Percentiles rank a stretch among this genome's conserved stretches.
phyloP scores from a whole-genome alignment of 352 stramenopile species.

The Phytophthora sansomeana region DNA sequence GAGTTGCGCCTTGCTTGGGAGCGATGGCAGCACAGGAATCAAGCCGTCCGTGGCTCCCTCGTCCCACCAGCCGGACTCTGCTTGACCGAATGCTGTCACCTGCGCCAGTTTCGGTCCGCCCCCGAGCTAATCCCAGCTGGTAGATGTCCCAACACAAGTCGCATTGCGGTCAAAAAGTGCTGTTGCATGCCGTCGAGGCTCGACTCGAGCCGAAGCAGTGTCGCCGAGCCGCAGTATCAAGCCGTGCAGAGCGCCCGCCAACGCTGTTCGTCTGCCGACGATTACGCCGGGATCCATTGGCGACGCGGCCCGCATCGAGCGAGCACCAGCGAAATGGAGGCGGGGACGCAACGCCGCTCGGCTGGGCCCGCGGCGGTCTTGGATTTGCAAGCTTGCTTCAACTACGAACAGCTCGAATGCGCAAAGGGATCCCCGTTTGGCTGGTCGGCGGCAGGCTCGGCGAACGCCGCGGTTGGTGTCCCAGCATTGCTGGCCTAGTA shows the following conservation, averaged over 20 bases:
- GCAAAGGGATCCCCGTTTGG: neutral
- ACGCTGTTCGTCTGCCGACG: conserved; percentile 13
- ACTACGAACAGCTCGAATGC: conserved; percentile 6
- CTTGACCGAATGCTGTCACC: conserved; percentile 33
- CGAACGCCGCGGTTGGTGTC: neutral
- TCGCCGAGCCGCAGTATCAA: conserved; percentile 28
- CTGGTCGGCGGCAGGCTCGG: neutral
- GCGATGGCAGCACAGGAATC: conserved; percentile 14
- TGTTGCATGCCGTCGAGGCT: too few relatives aligned
- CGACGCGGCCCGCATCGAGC: neutral
- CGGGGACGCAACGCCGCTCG: neutral
- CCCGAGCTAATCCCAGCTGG: conserved; percentile 30
- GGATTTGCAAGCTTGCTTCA: conserved; percentile 17
- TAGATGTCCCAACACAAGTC: conserved; percentile 9
- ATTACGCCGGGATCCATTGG: conserved; percentile 17
- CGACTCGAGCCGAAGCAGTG: neutral
- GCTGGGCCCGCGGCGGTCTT: neutral
- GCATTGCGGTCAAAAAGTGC: neutral
- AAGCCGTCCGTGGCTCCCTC: conserved; percentile 7
- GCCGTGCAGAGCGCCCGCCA: conserved; percentile 9
- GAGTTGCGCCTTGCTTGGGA: neutral
- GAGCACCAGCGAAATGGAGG: conserved; percentile 16
- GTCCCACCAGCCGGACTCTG: conserved; percentile 16
- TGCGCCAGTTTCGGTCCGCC: conserved; percentile 16
- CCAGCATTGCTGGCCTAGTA: too few relatives aligned